A percentile compares a stretch with the other conserved stretches of the same genome.
phyloP scores from a whole-genome alignment of 2,329 filamentous ascomycete genomes.

The Harringtonia aguacate region DNA sequence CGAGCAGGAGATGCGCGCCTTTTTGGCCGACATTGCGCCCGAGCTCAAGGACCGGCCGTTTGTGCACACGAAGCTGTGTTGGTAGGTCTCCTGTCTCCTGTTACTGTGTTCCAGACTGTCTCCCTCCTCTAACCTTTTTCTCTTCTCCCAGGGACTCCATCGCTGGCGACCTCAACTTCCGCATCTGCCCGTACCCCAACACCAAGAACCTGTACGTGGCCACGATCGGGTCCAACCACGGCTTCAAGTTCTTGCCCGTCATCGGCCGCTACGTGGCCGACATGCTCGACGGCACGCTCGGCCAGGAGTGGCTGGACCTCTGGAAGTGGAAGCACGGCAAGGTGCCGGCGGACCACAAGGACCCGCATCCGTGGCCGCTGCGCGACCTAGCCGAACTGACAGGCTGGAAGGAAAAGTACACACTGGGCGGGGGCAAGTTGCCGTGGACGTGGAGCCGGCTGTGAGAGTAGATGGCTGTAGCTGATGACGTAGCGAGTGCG shows the following conservation, averaged over 20 bases:
- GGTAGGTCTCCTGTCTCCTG: slow-evolving; percentile 34
- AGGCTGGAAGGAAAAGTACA: slow-evolving; percentile 13
- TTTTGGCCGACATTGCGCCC: slow-evolving; percentile 38
- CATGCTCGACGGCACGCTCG: slow-evolving; percentile 37
- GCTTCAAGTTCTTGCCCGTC: slow-evolving; percentile 57
- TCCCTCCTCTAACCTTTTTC: neutral
- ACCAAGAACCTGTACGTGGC: slow-evolving; percentile 47
- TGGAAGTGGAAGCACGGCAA: slow-evolving; percentile 10
- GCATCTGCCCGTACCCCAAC: slow-evolving; percentile 46
- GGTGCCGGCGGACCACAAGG: slow-evolving; percentile 10
- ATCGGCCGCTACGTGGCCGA: slow-evolving; percentile 52
- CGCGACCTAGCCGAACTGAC: slow-evolving; percentile 13
- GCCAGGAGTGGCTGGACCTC: slow-evolving; percentile 34
- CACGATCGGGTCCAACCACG: slow-evolving; percentile 55
- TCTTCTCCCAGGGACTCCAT: slow-evolving; percentile 54
- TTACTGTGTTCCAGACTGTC: neutral
- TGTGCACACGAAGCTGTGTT: slow-evolving; percentile 46
- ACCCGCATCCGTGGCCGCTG: slow-evolving; percentile 12
- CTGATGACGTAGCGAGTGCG: too few species aligned
- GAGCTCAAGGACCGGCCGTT: slow-evolving; percentile 37
- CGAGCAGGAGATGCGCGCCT: slow-evolving; percentile 38
- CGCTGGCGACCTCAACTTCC: slow-evolving; percentile 49
- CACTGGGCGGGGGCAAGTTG: too few species aligned
- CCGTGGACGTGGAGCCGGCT: too few species aligned
- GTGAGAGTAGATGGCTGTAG: too few species aligned